These are phyloP conservation scores for Teratosphaeria nubilosa DNA, from an alignment of 2,329 filamentous ascomycete species.

Conservation along the genomic window DNA sequence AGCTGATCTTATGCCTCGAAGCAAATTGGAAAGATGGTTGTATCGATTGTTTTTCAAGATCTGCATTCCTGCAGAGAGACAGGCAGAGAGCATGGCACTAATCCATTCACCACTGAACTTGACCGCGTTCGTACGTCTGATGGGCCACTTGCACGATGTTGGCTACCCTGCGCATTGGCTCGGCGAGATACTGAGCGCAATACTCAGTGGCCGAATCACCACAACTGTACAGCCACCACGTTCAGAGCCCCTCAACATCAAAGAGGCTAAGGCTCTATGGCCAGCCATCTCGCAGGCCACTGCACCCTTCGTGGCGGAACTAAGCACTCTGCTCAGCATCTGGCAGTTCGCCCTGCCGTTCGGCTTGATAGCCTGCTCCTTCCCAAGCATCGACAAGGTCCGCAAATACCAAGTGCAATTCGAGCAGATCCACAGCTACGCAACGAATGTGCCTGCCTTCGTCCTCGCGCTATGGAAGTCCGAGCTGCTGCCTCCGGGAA, in stretches of 20 bases:
- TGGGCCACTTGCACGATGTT: constrained; percentile 5
- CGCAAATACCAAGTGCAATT: constrained; percentile 3
- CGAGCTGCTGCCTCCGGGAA: not conserved
- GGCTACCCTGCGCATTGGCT: constrained; percentile 9
- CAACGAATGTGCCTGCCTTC: not conserved
- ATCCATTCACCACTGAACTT: constrained; percentile 13
- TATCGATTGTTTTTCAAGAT: constrained; percentile 6
- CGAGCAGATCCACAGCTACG: not conserved
- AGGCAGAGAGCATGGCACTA: not conserved
- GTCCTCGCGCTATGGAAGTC: not conserved
- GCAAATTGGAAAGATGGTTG: constrained; percentile 1
- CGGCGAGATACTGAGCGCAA: not conserved
- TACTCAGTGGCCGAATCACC: constrained; percentile 1
- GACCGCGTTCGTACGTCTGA: constrained; percentile 6
- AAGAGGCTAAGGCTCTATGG: not conserved
- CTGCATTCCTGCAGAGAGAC: constrained; percentile 3
- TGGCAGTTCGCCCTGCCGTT: constrained; percentile 5
- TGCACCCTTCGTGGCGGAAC: constrained; percentile 3
- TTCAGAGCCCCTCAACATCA: constrained; percentile 3
- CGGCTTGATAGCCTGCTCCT: not conserved
- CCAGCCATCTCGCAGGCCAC: not conserved
- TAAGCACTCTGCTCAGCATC: constrained; percentile 2
- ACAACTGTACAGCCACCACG: constrained; percentile 4
- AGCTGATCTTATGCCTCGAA: not conserved
- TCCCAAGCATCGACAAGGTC: constrained; percentile 1